Evolutionary conservation across 164 flowering plant genomes (phyloP).

Genomic region (Litsea cubeba): DNA sequence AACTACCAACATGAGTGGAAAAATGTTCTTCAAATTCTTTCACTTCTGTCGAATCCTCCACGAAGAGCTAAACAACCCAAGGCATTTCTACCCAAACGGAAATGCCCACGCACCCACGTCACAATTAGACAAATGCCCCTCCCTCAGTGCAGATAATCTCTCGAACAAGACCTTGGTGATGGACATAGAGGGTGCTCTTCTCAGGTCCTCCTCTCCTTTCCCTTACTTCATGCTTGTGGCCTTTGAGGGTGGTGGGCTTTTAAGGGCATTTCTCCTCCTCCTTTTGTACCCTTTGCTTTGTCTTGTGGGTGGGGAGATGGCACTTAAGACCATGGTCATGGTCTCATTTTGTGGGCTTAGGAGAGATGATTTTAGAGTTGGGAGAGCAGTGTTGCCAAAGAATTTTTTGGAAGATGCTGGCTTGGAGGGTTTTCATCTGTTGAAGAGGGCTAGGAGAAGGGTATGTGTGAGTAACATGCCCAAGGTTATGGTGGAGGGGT

Average conservation of each 20-base stretch:
- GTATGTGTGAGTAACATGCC: constrained; percentile 51
- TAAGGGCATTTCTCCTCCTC: constrained; percentile 44
- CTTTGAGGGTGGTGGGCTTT: constrained; percentile 47
- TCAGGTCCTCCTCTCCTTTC: constrained; percentile 50
- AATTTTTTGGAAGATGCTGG: constrained; percentile 53
- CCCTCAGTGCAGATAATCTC: constrained; percentile 19
- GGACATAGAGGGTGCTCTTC: constrained; percentile 47
- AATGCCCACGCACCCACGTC: background rate
- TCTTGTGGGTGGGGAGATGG: constrained; percentile 20
- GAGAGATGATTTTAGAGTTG: constrained; percentile 26
- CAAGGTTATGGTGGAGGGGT: constrained; percentile 54
- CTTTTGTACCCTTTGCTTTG: constrained; percentile 43
- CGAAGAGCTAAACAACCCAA: constrained; percentile 14
- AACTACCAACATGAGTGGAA: background rate
- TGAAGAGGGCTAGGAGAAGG: constrained; percentile 25
- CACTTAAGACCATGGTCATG: constrained; percentile 47
- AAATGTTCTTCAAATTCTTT: constrained; percentile 11
- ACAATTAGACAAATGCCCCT: constrained; percentile 20
- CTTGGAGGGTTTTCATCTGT: constrained; percentile 34
- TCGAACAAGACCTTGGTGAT: constrained; percentile 34
- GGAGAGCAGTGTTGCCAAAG: constrained; percentile 60
- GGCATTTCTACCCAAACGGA: background rate
- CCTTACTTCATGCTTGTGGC: constrained; percentile 64
- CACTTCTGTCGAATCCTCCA: constrained; percentile 17
- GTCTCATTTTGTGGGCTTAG: constrained; percentile 52